phyloP scores from a whole-genome alignment of 2,329 filamentous ascomycete species.

The Trichoderma harzianum region DNA sequence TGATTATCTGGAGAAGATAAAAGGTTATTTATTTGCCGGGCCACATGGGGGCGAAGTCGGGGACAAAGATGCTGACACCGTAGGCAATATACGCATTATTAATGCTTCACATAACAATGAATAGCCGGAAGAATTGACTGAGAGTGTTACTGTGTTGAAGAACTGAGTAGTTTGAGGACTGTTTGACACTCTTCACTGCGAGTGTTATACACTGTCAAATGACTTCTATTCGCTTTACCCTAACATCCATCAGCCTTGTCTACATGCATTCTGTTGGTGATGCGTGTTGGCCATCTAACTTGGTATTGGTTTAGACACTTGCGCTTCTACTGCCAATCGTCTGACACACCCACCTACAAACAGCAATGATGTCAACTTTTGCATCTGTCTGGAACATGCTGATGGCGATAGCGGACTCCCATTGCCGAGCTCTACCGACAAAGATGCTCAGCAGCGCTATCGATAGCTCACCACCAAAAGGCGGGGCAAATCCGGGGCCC shows the following conservation, averaged over 20 bases:
- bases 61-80: background rate
- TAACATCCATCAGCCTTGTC: background rate
- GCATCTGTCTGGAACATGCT: background rate
- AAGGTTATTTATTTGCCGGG: background rate
- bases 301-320: background rate
- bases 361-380: background rate
- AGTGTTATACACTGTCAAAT: background rate
- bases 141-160: background rate
- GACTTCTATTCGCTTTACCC: background rate
- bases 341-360: background rate
- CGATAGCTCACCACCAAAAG: background rate
- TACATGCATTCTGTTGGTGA: background rate
- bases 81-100: background rate
- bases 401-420: background rate
- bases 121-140: background rate
- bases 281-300: background rate
- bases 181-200: background rate
- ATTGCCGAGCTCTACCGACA: background rate
- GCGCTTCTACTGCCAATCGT: background rate
- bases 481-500: slow-evolving; percentile 10
- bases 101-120: background rate
- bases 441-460: background rate
- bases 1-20: background rate
- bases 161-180: background rate
- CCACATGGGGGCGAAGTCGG: background rate